These are phyloP conservation scores for Trichoderma polysporum DNA, from an alignment of 2,329 filamentous ascomycete genomes.

Conservation along the genomic window DNA sequence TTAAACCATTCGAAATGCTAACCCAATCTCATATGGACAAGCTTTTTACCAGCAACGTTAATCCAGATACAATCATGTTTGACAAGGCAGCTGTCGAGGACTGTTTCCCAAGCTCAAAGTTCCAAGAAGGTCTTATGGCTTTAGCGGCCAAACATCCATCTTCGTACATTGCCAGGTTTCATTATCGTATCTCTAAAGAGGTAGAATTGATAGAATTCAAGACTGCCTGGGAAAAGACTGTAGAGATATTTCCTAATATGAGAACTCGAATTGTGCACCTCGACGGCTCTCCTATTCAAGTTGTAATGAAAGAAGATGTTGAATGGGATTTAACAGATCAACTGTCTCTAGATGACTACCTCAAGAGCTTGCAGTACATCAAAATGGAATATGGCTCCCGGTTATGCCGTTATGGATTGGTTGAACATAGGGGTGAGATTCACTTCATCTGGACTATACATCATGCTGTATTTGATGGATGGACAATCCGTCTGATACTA, in stretches of 20 bases:
- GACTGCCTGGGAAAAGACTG: constrained; percentile 19
- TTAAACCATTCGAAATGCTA: neutral
- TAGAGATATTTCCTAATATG: neutral
- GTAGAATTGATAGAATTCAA: neutral
- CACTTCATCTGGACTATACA: constrained; percentile 30
- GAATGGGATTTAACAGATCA: neutral
- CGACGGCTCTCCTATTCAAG: neutral
- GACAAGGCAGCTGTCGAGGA: constrained; percentile 1
- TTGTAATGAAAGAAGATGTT: neutral
- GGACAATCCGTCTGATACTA: constrained; percentile 25
- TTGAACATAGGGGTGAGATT: neutral
- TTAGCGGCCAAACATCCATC: constrained; percentile 16
- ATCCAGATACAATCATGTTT: neutral
- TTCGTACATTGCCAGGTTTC: neutral
- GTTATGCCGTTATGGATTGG: neutral
- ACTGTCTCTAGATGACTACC: neutral
- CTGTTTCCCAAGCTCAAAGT: constrained; percentile 21
- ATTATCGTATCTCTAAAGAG: neutral
- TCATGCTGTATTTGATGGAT: constrained; percentile 34
- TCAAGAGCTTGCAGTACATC: neutral
- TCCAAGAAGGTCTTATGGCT: constrained; percentile 24
- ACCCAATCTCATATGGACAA: neutral
- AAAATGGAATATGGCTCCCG: neutral
- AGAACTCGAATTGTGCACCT: constrained; percentile 22
- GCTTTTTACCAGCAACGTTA: neutral